These are phyloP conservation scores for Nemania diffusa DNA, from an alignment of 2,329 filamentous ascomycete species.

Conservation along the genomic window DNA sequence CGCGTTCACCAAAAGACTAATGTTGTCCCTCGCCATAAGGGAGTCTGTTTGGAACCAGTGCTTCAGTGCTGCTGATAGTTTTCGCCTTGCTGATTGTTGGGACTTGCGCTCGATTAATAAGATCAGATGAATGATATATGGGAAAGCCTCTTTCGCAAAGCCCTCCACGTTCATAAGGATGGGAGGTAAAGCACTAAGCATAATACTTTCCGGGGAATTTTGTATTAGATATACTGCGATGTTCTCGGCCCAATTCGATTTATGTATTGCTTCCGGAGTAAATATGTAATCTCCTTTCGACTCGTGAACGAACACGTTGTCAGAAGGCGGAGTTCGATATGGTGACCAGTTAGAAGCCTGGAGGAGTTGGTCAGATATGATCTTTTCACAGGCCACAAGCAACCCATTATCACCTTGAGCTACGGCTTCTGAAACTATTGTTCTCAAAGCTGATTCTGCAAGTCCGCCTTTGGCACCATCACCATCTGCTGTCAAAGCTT, in stretches of 20 bases:
- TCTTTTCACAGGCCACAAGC: slow-evolving; percentile 61
- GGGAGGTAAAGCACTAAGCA: slow-evolving; percentile 74
- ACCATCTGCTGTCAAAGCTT: slow-evolving; percentile 68
- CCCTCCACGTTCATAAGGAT: slow-evolving; percentile 73
- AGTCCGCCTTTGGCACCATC: slow-evolving; percentile 66
- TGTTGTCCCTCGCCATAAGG: slow-evolving; percentile 65
- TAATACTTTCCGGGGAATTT: slow-evolving; percentile 68
- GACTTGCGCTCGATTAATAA: slow-evolving; percentile 74
- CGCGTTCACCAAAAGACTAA: slow-evolving; percentile 78
- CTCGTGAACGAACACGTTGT: slow-evolving; percentile 50
- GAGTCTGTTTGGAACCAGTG: slow-evolving; percentile 68
- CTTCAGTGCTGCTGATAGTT: slow-evolving; percentile 73
- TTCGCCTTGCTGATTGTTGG: slow-evolving; percentile 67
- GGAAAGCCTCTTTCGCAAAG: slow-evolving; percentile 79
- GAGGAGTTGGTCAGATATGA: slow-evolving; percentile 63
- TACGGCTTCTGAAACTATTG: slow-evolving; percentile 65
- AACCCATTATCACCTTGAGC: slow-evolving; percentile 60
- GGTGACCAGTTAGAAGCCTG: slow-evolving; percentile 66
- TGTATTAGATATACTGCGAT: slow-evolving; percentile 71
- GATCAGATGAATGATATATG: slow-evolving; percentile 85
- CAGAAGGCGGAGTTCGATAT: slow-evolving; percentile 66
- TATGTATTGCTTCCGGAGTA: slow-evolving; percentile 55
- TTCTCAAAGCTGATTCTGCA: slow-evolving; percentile 69
- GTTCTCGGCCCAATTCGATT: slow-evolving; percentile 68
- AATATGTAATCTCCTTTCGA: slow-evolving; percentile 50